Percentiles rank a stretch among this genome's conserved stretches.
Conservation (phyloP, 371 early-diverging fungal genomes). For the Saksenaea oblongispora region DNA sequence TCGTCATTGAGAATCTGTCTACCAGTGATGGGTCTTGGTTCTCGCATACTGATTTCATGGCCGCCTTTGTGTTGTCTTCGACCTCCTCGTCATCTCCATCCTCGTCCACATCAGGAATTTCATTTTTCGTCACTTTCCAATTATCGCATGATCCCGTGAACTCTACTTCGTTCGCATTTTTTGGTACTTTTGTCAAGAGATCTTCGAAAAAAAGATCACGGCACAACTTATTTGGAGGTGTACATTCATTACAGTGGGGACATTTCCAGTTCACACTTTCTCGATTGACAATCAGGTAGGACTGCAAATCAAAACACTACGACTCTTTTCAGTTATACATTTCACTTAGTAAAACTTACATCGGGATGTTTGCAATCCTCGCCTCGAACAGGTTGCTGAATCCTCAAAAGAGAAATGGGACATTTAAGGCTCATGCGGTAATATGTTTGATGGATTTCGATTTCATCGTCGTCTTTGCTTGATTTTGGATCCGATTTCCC, state of each 20-base stretch:
- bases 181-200: constrained; percentile 21
- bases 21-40: background rate
- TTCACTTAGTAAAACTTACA: constrained; percentile 17
- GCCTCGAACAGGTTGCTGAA: constrained; percentile 37
- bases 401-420: constrained; percentile 34
- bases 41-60: background rate
- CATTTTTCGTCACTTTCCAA: constrained; percentile 23
- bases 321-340: background rate
- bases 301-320: constrained; percentile 43
- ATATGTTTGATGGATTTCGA: constrained; percentile 27
- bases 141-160: constrained; percentile 16
- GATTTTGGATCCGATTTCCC: constrained; percentile 6
- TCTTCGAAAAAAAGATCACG: constrained; percentile 31
- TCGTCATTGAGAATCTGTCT: background rate
- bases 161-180: constrained; percentile 31
- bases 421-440: constrained; percentile 33
- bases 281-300: constrained; percentile 28
- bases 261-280: constrained; percentile 31
- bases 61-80: background rate
- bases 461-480: constrained; percentile 35
- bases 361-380: constrained; percentile 32
- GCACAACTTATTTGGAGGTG: constrained; percentile 17
- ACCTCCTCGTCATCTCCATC: constrained; percentile 20
- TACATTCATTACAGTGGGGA: constrained; percentile 32
- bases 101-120: constrained; percentile 27